Evolutionary conservation across 2,329 filamentous ascomycete genomes (phyloP).

Genomic region (Domatiomyces globalis): DNA sequence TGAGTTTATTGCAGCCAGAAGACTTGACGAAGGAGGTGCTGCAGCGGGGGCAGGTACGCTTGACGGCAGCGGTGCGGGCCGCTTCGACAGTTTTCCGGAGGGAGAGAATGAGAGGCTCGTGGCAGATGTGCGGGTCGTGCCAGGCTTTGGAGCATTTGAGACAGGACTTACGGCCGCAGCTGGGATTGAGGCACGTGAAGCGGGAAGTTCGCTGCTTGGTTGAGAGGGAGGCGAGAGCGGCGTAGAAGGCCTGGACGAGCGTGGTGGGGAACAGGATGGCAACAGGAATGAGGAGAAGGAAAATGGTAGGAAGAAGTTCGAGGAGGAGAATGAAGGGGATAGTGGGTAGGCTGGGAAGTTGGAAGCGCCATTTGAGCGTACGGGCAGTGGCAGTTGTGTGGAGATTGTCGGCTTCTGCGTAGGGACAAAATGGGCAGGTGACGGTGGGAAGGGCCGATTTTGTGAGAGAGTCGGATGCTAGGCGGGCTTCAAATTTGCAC

Average conservation of each 20-base stretch:
- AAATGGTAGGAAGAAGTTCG: constrained; percentile 36
- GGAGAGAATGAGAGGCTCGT: constrained; percentile 67
- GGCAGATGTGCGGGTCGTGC: constrained; percentile 79
- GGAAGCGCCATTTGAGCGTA: constrained; percentile 43
- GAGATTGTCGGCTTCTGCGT: constrained; percentile 73
- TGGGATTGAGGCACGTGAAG: constrained; percentile 60
- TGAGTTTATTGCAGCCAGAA: constrained; percentile 90
- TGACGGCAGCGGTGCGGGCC: constrained; percentile 84
- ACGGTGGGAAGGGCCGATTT: constrained; percentile 62
- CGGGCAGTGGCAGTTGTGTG: constrained; percentile 42
- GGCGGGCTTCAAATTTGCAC: constrained; percentile 60
- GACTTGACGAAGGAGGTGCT: constrained; percentile 86
- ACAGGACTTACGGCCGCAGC: constrained; percentile 60
- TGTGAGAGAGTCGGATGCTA: constrained; percentile 61
- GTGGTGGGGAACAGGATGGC: constrained; percentile 38
- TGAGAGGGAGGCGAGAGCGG: constrained; percentile 52
- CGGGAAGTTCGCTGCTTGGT: constrained; percentile 58
- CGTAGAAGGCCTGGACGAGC: constrained; percentile 37
- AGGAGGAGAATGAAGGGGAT: constrained; percentile 32
- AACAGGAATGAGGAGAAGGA: constrained; percentile 41
- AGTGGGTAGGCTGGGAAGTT: constrained; percentile 40
- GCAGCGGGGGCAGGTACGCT: constrained; percentile 86
- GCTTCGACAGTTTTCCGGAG: constrained; percentile 82
- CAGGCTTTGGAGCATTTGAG: constrained; percentile 69
- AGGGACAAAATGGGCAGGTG: constrained; percentile 79